These are phyloP conservation scores for Hypoxylon sp. DNA, from an alignment of 2,329 filamentous ascomycete species.

Conservation along the genomic window DNA sequence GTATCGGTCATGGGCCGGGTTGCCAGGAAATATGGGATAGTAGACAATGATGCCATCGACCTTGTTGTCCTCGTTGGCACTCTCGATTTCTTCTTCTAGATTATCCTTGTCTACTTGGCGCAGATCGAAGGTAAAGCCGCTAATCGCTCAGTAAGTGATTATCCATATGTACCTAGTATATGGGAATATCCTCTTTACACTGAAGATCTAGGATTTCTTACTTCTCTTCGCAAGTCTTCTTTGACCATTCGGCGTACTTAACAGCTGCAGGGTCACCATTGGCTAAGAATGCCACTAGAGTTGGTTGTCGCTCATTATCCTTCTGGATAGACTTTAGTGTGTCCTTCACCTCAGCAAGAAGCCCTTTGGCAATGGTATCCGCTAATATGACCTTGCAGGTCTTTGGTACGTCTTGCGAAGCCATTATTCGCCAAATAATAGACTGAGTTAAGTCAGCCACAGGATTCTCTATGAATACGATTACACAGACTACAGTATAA, in stretches of 20 bases:
- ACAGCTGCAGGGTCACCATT: slow-evolving; percentile 91
- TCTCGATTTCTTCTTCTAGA: slow-evolving; percentile 89
- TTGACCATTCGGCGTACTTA: slow-evolving; percentile 97
- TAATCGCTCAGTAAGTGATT: slow-evolving; percentile 57
- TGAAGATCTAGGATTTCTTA: slow-evolving; percentile 64
- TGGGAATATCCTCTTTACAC: slow-evolving; percentile 21
- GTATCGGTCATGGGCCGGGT: slow-evolving; percentile 90
- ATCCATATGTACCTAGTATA: slow-evolving; percentile 23
- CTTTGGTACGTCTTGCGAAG: slow-evolving; percentile 65
- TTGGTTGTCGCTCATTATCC: slow-evolving; percentile 70
- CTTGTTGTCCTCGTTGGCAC: slow-evolving; percentile 81
- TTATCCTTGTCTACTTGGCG: slow-evolving; percentile 87
- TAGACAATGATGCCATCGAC: slow-evolving; percentile 97
- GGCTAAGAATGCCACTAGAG: slow-evolving; percentile 91
- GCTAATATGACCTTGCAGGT: slow-evolving; percentile 95
- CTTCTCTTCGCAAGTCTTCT: slow-evolving; percentile 97
- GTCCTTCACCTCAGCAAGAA: slow-evolving; percentile 83
- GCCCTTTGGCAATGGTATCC: slow-evolving; percentile 85
- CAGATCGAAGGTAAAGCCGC: slow-evolving; percentile 91
- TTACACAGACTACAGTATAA: slow-evolving; percentile 8
- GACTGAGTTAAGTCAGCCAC: slow-evolving; percentile 26
- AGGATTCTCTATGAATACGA: slow-evolving; percentile 1
- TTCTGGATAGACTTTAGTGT: slow-evolving; percentile 80
- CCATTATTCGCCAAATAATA: slow-evolving; percentile 54
- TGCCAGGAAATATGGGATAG: slow-evolving; percentile 91